A percentile compares a stretch with the other conserved stretches of the same genome.
phyloP scores from a whole-genome alignment of 371 early-diverging fungal species.

The Capillidium rhysosporum region DNA sequence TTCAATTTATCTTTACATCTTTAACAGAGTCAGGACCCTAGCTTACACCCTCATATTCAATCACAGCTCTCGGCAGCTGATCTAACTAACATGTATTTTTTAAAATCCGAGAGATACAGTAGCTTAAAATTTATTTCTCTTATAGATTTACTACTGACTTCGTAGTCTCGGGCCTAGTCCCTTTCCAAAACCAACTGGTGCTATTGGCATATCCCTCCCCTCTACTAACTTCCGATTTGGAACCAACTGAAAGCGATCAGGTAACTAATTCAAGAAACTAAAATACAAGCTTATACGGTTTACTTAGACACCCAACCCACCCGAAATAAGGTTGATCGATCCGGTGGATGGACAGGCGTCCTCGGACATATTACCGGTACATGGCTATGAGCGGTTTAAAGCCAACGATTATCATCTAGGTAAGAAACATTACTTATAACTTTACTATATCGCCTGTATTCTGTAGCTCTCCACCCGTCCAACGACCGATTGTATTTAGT shows the following conservation, averaged over 20 bases:
- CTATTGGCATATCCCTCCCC: conserved; percentile 45
- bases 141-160: conserved; percentile 63
- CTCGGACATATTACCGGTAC: conserved; percentile 60
- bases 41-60: not conserved
- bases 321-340: conserved; percentile 78
- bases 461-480: conserved; percentile 20
- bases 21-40: conserved; percentile 20
- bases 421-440: not conserved
- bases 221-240: conserved; percentile 15
- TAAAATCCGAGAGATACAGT: too few relatives aligned
- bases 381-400: conserved; percentile 65
- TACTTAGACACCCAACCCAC: conserved; percentile 31
- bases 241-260: conserved; percentile 8
- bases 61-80: not conserved
- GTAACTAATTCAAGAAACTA: not conserved
- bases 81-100: not conserved
- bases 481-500: conserved; percentile 63
- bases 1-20: conserved; percentile 55
- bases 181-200: conserved; percentile 49
- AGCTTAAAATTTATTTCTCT: not conserved
- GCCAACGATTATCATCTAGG: conserved; percentile 79
- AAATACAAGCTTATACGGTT: not conserved
- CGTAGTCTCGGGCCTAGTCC: conserved; percentile 72
- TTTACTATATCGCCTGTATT: not conserved
- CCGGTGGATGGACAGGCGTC: conserved; percentile 59